Percentiles rank a stretch among this genome's conserved stretches.
Conservation (phyloP, 257 asterid species). For the Ocimum tenuiflorum region DNA sequence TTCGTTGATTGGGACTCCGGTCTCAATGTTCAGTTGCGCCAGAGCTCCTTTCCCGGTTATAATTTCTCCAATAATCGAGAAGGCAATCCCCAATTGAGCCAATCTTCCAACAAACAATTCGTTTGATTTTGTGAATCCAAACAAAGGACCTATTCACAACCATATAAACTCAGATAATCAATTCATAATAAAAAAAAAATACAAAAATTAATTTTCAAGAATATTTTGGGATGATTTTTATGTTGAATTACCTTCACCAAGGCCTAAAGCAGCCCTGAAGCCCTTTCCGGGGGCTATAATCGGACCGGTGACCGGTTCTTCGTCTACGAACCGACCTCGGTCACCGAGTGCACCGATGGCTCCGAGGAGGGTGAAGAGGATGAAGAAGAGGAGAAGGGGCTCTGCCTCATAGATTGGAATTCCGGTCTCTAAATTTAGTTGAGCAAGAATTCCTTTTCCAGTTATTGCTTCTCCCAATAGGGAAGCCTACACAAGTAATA, state of each 20-base stretch:
- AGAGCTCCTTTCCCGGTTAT: no score
- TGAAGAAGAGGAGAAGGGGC: slow-evolving; percentile 55
- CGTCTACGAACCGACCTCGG: slow-evolving; percentile 84
- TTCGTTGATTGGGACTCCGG: no score
- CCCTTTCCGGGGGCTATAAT: slow-evolving; percentile 77
- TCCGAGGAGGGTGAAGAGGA: slow-evolving; percentile 79
- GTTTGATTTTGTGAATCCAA: no score
- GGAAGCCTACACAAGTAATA: slow-evolving; percentile 37
- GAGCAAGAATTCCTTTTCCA: slow-evolving; percentile 83
- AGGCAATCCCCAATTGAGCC: no score
- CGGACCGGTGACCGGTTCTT: slow-evolving; percentile 50
- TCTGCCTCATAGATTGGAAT: slow-evolving; percentile 69
- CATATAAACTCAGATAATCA: no score
- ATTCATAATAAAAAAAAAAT: no score
- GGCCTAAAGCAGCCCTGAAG: slow-evolving; percentile 61
- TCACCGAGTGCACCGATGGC: slow-evolving; percentile 98
- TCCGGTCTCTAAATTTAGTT: slow-evolving; percentile 84
- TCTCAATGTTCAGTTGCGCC: no score
- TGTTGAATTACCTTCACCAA: slow-evolving; percentile 46
- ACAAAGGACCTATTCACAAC: no score
- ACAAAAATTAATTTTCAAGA: no score
- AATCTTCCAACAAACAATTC: no score
- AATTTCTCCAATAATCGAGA: no score
- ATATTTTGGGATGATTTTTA: no score
- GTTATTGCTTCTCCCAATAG: slow-evolving; percentile 89